These are phyloP conservation scores for Metarhizium anisopliae DNA, from an alignment of 2,329 filamentous ascomycete species.

Conservation along the genomic window DNA sequence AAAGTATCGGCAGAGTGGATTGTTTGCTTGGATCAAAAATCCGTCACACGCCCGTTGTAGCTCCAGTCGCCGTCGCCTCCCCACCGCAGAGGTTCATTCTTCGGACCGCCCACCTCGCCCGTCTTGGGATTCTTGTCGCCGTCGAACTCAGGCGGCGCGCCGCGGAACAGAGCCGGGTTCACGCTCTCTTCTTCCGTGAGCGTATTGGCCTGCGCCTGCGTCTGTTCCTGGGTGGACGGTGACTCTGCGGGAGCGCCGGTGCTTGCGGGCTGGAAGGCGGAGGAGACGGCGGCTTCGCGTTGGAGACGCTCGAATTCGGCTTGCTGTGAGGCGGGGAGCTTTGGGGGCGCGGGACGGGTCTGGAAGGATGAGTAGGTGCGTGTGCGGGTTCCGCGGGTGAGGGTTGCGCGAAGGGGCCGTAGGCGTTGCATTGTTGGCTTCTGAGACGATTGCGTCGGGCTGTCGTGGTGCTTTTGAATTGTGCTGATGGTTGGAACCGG, in stretches of 20 bases:
- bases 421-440: neutral
- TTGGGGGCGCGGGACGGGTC: constrained; percentile 63
- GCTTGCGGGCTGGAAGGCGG: constrained; percentile 26
- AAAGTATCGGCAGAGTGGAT: neutral
- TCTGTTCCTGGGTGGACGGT: neutral
- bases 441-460: neutral
- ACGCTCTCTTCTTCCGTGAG: constrained; percentile 19
- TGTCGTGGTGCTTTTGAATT: too few species aligned
- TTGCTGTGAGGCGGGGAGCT: constrained; percentile 81
- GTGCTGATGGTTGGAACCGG: too few species aligned
- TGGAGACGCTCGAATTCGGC: constrained; percentile 86
- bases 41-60: constrained; percentile 89
- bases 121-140: constrained; percentile 89
- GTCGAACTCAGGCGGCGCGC: constrained; percentile 83
- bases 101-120: constrained; percentile 90
- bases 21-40: constrained; percentile 49
- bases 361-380: constrained; percentile 33
- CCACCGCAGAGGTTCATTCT: constrained; percentile 93
- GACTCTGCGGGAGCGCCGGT: constrained; percentile 6
- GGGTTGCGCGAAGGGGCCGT: constrained; percentile 6
- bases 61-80: constrained; percentile 72
- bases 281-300: constrained; percentile 42
- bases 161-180: constrained; percentile 57
- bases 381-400: constrained; percentile 6
- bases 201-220: constrained; percentile 7